These are phyloP conservation scores for Jacaranda mimosifolia DNA, from an alignment of 257 asterid species.

Conservation along the genomic window DNA sequence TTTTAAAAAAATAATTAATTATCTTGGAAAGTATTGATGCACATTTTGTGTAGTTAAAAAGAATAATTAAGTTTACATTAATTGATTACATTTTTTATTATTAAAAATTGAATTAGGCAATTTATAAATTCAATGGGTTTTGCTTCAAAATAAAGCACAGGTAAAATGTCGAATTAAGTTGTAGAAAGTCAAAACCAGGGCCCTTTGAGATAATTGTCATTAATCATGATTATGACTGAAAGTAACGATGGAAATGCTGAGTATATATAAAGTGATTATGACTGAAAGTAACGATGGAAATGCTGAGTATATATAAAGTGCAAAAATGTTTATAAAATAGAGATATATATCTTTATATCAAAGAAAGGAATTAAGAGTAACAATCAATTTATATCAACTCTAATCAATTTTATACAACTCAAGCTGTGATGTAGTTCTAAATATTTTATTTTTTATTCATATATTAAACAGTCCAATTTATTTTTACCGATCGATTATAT, in stretches of 20 bases:
- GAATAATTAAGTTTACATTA: too few species aligned
- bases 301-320: neutral
- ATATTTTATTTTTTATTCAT: too few species aligned
- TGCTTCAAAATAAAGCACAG: slow-evolving; percentile 27
- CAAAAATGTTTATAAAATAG: neutral
- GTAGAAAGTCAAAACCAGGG: neutral
- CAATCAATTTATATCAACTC: too few species aligned
- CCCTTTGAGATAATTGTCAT: neutral
- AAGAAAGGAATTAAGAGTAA: too few species aligned
- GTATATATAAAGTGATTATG: too few species aligned
- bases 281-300: neutral
- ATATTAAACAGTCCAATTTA: neutral
- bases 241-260: neutral
- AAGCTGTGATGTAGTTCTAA: too few species aligned
- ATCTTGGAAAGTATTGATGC: too few species aligned
- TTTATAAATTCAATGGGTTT: neutral
- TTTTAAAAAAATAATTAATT: neutral
- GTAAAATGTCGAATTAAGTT: slow-evolving; percentile 11
- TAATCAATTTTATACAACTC: too few species aligned
- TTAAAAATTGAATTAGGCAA: too few species aligned
- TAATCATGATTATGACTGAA: neutral
- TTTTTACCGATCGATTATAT: neutral
- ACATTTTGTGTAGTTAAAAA: too few species aligned
- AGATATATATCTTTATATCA: too few species aligned
- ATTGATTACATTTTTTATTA: too few species aligned